phyloP scores from a whole-genome alignment of 805 yeast genomes.

The Lipomyces kockii region DNA sequence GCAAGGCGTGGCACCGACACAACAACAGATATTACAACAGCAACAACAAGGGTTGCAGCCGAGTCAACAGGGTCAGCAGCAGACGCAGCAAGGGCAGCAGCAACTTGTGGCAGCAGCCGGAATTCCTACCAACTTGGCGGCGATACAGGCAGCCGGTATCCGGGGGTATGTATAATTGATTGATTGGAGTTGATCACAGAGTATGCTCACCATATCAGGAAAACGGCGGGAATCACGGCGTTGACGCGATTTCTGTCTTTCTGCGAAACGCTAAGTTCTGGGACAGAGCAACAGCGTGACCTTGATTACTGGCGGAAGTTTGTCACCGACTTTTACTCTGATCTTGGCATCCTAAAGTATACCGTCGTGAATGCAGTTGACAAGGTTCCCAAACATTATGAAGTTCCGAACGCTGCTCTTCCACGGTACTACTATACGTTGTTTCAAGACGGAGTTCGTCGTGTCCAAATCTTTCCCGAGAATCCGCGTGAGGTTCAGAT shows the following conservation, averaged over 20 bases:
- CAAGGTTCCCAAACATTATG: conserved; percentile 60
- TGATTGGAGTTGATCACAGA: conserved; percentile 33
- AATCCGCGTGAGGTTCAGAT: conserved; percentile 58
- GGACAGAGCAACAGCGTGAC: conserved; percentile 52
- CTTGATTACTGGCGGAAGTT: conserved; percentile 57
- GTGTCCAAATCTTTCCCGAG: conserved; percentile 54
- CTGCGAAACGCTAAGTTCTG: conserved; percentile 53
- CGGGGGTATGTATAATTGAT: conserved; percentile 37
- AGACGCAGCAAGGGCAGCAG: conserved; percentile 13
- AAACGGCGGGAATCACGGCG: conserved; percentile 55
- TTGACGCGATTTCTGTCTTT: conserved; percentile 56
- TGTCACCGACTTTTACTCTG: conserved; percentile 58
- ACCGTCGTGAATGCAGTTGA: conserved; percentile 51
- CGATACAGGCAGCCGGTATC: conserved; percentile 10
- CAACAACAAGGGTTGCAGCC: conserved; percentile 19
- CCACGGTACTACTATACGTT: conserved; percentile 63
- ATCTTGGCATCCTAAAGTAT: conserved; percentile 55
- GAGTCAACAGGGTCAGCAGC: conserved; percentile 8
- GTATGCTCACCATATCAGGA: conserved; percentile 38
- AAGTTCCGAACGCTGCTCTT: conserved; percentile 65
- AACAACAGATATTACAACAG: conserved; percentile 19
- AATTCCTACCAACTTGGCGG: background rate
- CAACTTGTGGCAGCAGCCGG: conserved; percentile 4
- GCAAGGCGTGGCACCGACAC: conserved; percentile 2
- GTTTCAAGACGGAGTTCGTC: conserved; percentile 56